Conservation (phyloP, 176 grass and related monocot genomes). For the Leersia perrieri region DNA sequence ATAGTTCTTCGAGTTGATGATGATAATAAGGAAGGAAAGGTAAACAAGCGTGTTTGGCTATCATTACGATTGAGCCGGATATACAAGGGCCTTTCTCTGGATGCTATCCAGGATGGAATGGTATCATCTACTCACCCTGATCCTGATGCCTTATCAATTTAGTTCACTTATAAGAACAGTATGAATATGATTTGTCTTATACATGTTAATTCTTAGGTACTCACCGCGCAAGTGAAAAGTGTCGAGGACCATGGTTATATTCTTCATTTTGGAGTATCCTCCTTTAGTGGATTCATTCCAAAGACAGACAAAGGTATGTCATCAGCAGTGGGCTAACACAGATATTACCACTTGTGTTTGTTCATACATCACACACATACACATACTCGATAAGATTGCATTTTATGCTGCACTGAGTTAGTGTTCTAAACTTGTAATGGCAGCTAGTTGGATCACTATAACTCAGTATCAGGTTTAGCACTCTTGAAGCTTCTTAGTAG, state of each 20-base stretch:
- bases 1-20: conserved; percentile 72
- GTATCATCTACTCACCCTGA: conserved; percentile 38
- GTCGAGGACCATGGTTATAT: conserved; percentile 96
- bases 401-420: background rate
- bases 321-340: conserved; percentile 1
- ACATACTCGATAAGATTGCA: background rate
- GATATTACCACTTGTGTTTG: background rate
- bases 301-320: conserved; percentile 59
- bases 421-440: background rate
- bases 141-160: conserved; percentile 5
- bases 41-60: conserved; percentile 75
- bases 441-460: background rate
- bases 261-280: conserved; percentile 85
- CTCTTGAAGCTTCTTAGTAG: background rate
- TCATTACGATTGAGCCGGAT: conserved; percentile 75
- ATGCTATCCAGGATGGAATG: conserved; percentile 95
- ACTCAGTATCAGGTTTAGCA: background rate
- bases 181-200: background rate
- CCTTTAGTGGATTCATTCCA: conserved; percentile 92
- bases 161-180: conserved; percentile 3
- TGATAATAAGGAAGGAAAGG: conserved; percentile 90
- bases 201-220: conserved; percentile 44
- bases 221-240: conserved; percentile 89
- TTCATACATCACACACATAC: conserved; percentile 5
- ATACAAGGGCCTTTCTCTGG: conserved; percentile 81